These are phyloP conservation scores for Tylopilus subfusipes DNA, from an alignment of 768 basidiomycete genomes.

Conservation along the genomic window DNA sequence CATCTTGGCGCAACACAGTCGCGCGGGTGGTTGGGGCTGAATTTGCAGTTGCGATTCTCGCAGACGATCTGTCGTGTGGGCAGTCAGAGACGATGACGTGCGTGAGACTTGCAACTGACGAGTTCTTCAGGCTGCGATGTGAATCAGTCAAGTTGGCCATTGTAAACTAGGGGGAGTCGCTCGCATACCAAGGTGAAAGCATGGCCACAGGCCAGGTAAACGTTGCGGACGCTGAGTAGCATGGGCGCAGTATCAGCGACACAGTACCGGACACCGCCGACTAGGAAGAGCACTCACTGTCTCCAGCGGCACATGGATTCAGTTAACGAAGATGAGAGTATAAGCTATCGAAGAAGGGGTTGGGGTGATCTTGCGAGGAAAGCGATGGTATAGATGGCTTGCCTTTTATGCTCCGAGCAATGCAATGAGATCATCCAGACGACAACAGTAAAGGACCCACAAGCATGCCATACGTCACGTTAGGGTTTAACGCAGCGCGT, in stretches of 20 bases:
- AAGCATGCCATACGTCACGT: conserved; percentile 17
- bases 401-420: conserved; percentile 27
- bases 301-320: conserved; percentile 49
- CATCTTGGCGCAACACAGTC: conserved; percentile 43
- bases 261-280: background rate
- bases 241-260: background rate
- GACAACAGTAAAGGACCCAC: conserved; percentile 19
- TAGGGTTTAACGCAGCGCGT: conserved; percentile 22
- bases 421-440: conserved; percentile 25
- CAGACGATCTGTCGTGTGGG: conserved; percentile 43
- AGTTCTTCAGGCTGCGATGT: conserved; percentile 37
- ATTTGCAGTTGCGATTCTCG: conserved; percentile 45
- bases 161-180: background rate
- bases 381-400: conserved; percentile 9
- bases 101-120: conserved; percentile 14
- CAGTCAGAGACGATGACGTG: conserved; percentile 7
- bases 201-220: conserved; percentile 49
- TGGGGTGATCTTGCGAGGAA: conserved; percentile 1
- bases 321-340: background rate
- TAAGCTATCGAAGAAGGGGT: conserved; percentile 5
- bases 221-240: conserved; percentile 40
- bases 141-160: conserved; percentile 7
- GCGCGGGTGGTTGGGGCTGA: conserved; percentile 50
- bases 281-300: conserved; percentile 39
- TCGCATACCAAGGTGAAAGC: conserved; percentile 40